Evolutionary conservation across 1,139 yeast genomes (phyloP).

Genomic region (Taphrina flavorubra): DNA sequence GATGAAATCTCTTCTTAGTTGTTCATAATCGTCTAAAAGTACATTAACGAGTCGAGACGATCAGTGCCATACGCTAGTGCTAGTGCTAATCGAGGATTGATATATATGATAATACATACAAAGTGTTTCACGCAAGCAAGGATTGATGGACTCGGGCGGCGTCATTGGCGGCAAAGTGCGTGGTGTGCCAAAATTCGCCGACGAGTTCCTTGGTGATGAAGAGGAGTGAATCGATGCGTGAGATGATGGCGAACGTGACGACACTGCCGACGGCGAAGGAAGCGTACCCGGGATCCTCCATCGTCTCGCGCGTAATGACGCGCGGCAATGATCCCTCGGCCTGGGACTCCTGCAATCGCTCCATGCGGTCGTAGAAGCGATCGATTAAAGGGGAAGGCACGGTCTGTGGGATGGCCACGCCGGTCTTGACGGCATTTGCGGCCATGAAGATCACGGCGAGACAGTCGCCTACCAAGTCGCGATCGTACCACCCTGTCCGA

Average conservation of each 20-base stretch:
- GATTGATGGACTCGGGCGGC: background rate
- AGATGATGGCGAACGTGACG: constrained; percentile 48
- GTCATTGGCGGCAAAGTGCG: background rate
- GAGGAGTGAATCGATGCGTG: constrained; percentile 49
- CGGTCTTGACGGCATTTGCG: constrained; percentile 48
- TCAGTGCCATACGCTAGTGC: constrained; percentile 9
- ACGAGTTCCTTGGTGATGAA: constrained; percentile 49
- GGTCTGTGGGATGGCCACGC: constrained; percentile 49
- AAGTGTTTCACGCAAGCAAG: background rate
- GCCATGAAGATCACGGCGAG: constrained; percentile 50
- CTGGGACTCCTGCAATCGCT: constrained; percentile 36
- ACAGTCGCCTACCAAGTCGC: constrained; percentile 48
- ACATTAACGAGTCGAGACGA: no score
- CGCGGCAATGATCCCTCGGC: constrained; percentile 41
- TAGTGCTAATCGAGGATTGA: no score
- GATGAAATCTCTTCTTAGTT: no score
- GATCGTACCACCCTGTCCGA: constrained; percentile 49
- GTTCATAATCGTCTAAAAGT: no score
- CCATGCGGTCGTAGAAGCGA: constrained; percentile 44
- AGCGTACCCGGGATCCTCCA: constrained; percentile 47
- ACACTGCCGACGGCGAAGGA: constrained; percentile 48
- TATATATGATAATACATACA: background rate
- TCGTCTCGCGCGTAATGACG: constrained; percentile 30
- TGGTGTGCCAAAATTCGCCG: constrained; percentile 48
- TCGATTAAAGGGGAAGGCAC: constrained; percentile 49